phyloP scores from a whole-genome alignment of 2,329 filamentous ascomycete genomes.

The Tolypocladium amazonense region DNA sequence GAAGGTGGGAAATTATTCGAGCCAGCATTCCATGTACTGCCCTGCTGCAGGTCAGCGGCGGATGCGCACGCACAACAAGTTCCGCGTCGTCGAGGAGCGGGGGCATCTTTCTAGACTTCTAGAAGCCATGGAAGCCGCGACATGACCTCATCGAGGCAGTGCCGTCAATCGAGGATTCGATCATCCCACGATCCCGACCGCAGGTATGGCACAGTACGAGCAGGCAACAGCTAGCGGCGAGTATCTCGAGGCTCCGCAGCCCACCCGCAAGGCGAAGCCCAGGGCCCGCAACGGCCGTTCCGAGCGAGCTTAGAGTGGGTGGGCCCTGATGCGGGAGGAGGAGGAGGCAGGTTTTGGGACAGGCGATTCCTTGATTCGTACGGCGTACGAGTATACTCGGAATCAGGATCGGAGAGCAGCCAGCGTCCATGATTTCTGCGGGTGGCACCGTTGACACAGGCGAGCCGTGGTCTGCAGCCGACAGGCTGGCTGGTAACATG shows the following conservation, averaged over 20 bases:
- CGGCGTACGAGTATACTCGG: no score
- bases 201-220: not conserved
- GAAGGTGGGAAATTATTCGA: not conserved
- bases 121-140: not conserved
- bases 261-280: not conserved
- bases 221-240: not conserved
- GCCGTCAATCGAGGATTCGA: not conserved
- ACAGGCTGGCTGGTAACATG: no score
- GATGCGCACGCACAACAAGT: not conserved
- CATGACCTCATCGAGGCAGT: not conserved
- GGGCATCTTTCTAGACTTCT: not conserved
- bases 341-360: not conserved
- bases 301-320: not conserved
- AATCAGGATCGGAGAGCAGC: not conserved
- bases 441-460: no score
- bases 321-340: not conserved
- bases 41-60: not conserved
- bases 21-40: not conserved
- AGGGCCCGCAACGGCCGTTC: not conserved
- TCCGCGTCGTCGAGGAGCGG: not conserved
- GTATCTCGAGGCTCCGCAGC: not conserved
- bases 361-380: no score
- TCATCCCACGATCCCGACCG: not conserved
- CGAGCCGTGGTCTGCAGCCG: no score
- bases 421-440: not conserved